Base-by-base conservation (phyloP, 2,329 filamentous ascomycete genomes). In the Cordyceps cateniannulata region DNA sequence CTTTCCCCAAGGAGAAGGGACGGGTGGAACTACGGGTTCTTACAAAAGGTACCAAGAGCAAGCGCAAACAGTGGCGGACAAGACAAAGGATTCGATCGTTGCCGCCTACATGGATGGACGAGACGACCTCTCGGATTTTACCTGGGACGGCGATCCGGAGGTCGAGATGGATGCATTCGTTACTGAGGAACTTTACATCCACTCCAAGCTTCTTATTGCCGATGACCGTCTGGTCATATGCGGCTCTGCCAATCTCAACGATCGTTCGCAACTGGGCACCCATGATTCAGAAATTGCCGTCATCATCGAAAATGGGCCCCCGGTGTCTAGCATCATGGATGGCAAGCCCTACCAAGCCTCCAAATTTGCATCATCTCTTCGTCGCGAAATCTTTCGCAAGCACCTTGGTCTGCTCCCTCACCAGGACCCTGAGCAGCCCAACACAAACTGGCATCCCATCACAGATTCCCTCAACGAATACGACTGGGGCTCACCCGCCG, bases 261-360 rank as follows among this genome's bases (percentile, higher is more conserved):
- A 84, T 67, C 78, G 81, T 62, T 93, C 88, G 3, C 90, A 96
- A 76, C 83, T 96, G 4, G 91, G 91, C 40, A 82, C 85, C 62
- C 91, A 95, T 73, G 92, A 96, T 75, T 91, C 87, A 1, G 92
- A 96, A 71, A 91, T 96, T 60, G 91, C 91, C n/a, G 89, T 96
- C 65, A 82, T 96, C 61, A 90, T 96, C 68, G 88, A 95, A 71
- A 91, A 96, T 70, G 83, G 85, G 2, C 84, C 86, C 1, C 77
- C 85, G 1, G 77, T 96, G 18, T 83, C 89, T 16, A 87, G 86
- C 20, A 76, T 73, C 63, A 96, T 96, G 90, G 82, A 87, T 64
- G 90, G 90, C 3, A 77, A 80, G 24, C 85, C 85, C 0, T 96
- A 82, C 77, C 81, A 79, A 35, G 93, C 90, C 8, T 87, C 86